These are phyloP conservation scores for Emiliania huxleyi DNA, from an alignment of 78 protist genomes.

Conservation along the genomic window DNA sequence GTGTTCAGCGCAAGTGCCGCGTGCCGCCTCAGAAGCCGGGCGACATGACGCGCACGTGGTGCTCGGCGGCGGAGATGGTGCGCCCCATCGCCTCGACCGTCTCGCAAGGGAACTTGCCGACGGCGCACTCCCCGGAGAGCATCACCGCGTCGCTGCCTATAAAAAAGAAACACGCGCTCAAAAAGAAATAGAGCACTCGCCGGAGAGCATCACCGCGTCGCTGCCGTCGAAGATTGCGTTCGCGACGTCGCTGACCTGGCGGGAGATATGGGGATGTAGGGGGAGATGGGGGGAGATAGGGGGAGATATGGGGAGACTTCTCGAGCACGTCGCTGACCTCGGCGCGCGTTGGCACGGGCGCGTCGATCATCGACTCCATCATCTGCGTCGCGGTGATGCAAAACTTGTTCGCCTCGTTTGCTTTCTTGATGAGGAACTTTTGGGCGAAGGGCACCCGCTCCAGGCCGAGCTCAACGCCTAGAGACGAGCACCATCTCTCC, in stretches of 20 bases:
- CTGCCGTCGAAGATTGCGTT: no score
- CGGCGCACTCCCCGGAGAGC: conserved; percentile 82
- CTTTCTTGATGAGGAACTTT: conserved; percentile 82
- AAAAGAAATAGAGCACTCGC: background rate
- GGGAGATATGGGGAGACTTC: no score
- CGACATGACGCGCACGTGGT: no score
- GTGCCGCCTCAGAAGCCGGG: no score
- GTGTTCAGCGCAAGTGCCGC: no score
- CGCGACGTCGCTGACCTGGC: background rate
- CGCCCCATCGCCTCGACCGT: conserved; percentile 52
- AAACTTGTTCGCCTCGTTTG: conserved; percentile 75
- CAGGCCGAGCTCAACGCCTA: conserved; percentile 87
- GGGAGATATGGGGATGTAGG: no score
- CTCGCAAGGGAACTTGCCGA: conserved; percentile 56
- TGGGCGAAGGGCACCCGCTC: conserved; percentile 82
- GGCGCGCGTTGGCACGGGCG: no score
- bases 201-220: no score
- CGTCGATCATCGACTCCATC: no score
- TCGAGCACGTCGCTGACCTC: no score
- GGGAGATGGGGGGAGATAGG: no score
- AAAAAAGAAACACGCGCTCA: conserved; percentile 59
- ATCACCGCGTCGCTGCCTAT: conserved; percentile 92
- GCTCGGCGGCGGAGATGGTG: conserved; percentile 54
- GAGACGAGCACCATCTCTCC: no score
- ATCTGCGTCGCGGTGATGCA: conserved; percentile 94